Percentiles rank a stretch among this genome's conserved stretches.
Conservation (phyloP, 768 basidiomycete genomes). For the Trametes punicea region DNA sequence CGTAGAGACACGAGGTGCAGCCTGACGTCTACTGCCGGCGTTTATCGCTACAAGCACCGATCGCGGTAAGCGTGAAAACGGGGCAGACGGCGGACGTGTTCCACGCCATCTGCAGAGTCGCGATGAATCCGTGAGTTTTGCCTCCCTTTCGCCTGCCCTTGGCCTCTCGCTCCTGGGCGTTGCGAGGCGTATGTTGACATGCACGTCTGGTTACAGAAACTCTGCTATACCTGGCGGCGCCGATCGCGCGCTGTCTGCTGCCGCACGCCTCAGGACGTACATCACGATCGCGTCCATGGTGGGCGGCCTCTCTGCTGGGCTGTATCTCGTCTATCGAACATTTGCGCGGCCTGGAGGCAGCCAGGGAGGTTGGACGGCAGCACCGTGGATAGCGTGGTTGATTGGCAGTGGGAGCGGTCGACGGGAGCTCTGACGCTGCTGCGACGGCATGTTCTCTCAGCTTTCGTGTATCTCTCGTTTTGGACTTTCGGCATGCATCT, state of each 20-base stretch:
- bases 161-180: not conserved
- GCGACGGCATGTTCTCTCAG: not conserved
- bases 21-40: constrained; percentile 95
- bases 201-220: constrained; percentile 20
- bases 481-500: not conserved
- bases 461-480: not conserved
- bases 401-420: constrained; percentile 45
- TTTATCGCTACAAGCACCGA: constrained; percentile 86
- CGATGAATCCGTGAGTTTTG: constrained; percentile 69
- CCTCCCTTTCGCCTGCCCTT: not conserved
- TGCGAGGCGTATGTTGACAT: constrained; percentile 7
- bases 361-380: constrained; percentile 46
- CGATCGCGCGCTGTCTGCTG: constrained; percentile 70
- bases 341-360: constrained; percentile 58
- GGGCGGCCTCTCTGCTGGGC: constrained; percentile 69
- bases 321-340: constrained; percentile 69
- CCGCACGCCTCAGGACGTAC: constrained; percentile 67
- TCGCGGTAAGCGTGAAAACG: constrained; percentile 87
- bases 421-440: constrained; percentile 38
- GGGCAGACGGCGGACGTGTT: constrained; percentile 86
- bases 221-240: constrained; percentile 64
- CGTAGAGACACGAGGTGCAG: constrained; percentile 93
- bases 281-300: constrained; percentile 68
- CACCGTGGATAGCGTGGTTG: constrained; percentile 67
- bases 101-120: constrained; percentile 79